Base-by-base conservation (phyloP, 2,329 filamentous ascomycete species). In the Thielaviopsis musarum region DNA sequence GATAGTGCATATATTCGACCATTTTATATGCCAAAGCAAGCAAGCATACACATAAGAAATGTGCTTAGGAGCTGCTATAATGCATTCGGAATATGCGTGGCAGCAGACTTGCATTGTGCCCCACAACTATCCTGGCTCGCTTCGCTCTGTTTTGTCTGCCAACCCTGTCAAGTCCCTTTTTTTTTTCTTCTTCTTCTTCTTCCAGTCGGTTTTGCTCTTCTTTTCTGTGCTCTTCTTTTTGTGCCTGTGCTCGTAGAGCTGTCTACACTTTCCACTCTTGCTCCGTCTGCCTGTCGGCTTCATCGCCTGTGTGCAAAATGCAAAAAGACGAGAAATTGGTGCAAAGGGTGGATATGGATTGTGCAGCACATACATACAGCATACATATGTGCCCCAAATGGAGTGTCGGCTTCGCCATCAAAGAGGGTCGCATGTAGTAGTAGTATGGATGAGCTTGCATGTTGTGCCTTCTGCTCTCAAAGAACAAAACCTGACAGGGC, bases 401-500 rank as follows among this genome's bases (percentile, higher is more conserved):
- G 10, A 34, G 7, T 34, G 9, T 34, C 10, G 30, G 30, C 30
- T 12, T 9, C 7, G 30, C 30, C 30, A 34, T 3, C 30, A 34
- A 34, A 34, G 30, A 34, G 30, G 30, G 30, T 34, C 30, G 30
- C 10, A 34, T 34, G 30, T 34, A 34, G 7, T 10, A 34, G 30
- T 10, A 34, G 30, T 10, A 12, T 9, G 30, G 30, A 10, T 10
- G 30, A 6, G 24, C 24, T 26, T 26, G 24, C 24, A 26, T 26
- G 24, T 26, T 26, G 49, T 41, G 53, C 38, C 59, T 64, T 64
- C 62, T 69, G 66, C 49, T 34, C 30, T 9, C 2, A 34, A 34
- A 12, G 30, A 34, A 34, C 6, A 26, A 26, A 26, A 26, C 24
- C 24, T 5, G 9, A 34, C 30, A 34, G 9, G 30, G 30, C 9